Evolutionary conservation across 768 basidiomycete genomes (phyloP).

Genomic region (Pulveroboletus frians): DNA sequence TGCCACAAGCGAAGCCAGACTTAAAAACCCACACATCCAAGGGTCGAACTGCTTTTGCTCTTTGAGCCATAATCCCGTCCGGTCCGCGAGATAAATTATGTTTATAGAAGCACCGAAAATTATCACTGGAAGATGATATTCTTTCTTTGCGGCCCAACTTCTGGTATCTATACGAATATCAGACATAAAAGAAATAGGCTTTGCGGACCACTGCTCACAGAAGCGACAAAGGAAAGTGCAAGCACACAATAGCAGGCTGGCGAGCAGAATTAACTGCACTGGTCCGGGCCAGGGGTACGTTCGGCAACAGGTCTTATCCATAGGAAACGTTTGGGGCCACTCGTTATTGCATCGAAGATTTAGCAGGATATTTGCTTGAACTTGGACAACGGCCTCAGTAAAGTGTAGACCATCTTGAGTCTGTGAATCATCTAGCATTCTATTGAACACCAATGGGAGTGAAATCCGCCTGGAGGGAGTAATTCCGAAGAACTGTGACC

Average conservation of each 20-base stretch:
- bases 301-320: constrained; percentile 78
- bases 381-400: constrained; percentile 50
- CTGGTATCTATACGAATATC: constrained; percentile 16
- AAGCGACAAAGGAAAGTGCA: constrained; percentile 43
- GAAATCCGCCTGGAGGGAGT: constrained; percentile 38
- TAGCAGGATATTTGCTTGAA: constrained; percentile 73
- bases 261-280: constrained; percentile 51
- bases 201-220: constrained; percentile 14
- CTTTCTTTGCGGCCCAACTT: constrained; percentile 12
- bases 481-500: constrained; percentile 25
- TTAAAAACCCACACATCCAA: constrained; percentile 62
- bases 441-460: constrained; percentile 76
- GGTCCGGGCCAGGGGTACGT: constrained; percentile 63
- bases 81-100: constrained; percentile 75
- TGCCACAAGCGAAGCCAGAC: constrained; percentile 43
- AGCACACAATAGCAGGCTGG: constrained; percentile 43
- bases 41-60: constrained; percentile 81
- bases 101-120: constrained; percentile 62
- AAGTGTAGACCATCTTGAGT: constrained; percentile 88
- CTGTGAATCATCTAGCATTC: constrained; percentile 64
- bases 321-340: constrained; percentile 56
- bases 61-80: constrained; percentile 84
- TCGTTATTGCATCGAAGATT: constrained; percentile 77
- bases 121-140: constrained; percentile 37
- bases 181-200: constrained; percentile 11